phyloP scores from a whole-genome alignment of 139 green algal genomes.

The Nannochloris sp. region DNA sequence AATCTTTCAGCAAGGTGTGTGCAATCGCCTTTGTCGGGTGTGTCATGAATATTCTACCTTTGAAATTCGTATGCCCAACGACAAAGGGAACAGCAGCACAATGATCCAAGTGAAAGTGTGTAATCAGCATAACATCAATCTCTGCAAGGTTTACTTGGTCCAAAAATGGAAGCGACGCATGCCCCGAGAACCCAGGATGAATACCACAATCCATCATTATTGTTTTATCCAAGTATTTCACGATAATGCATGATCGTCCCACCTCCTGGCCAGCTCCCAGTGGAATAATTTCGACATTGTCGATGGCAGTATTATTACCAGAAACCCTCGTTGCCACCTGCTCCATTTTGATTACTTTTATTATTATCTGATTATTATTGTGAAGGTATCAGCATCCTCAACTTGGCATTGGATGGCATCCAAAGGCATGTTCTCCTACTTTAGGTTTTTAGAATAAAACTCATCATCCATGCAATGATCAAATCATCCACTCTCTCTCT shows the following conservation, averaged over 20 bases:
- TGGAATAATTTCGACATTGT: conserved; percentile 55
- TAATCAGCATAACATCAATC: conserved; percentile 90
- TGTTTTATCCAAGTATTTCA: conserved; percentile 77
- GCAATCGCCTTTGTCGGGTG: conserved; percentile 97
- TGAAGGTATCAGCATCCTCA: too few relatives aligned
- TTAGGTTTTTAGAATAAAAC: too few relatives aligned
- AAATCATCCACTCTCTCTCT: too few relatives aligned
- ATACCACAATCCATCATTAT: conserved; percentile 96
- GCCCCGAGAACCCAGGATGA: conserved; percentile 79
- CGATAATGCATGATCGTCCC: conserved; percentile 85
- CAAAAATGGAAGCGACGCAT: conserved; percentile 82
- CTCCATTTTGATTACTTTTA: not conserved
- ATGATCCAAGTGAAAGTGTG: conserved; percentile 98
- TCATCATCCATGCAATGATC: too few relatives aligned
- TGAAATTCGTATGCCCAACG: conserved; percentile 76
- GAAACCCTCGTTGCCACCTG: not conserved
- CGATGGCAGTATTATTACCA: not conserved
- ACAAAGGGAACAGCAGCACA: conserved; percentile 92
- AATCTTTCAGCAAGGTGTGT: conserved; percentile 82
- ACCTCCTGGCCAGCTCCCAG: conserved; percentile 94
- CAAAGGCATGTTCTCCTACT: too few relatives aligned
- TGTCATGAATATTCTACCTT: conserved; percentile 94
- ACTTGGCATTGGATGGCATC: too few relatives aligned
- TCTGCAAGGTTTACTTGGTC: conserved; percentile 73
- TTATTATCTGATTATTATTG: too few relatives aligned